Percentiles rank a stretch among this genome's conserved stretches.
phyloP scores from a whole-genome alignment of 345 rosid species.

The Corchorus olitorius region DNA sequence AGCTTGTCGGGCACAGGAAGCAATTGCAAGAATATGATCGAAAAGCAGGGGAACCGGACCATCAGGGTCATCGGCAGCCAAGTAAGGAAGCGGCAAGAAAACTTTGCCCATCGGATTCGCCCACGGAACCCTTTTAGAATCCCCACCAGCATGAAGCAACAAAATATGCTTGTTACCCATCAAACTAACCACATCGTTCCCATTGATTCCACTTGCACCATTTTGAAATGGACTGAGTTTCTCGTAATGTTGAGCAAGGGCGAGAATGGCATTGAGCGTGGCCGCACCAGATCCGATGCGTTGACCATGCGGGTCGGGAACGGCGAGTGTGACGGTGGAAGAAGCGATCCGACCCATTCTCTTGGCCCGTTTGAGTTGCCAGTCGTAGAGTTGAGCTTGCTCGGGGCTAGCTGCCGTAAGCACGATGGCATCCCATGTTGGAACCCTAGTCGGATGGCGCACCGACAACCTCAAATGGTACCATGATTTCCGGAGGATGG shows the following conservation, averaged over 20 bases:
- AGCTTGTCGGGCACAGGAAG: constrained; percentile 90
- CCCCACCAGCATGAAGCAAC: constrained; percentile 99
- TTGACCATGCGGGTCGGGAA: constrained; percentile 86
- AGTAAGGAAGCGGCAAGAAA: constrained; percentile 89
- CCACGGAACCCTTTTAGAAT: constrained; percentile 98
- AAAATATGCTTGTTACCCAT: constrained; percentile 74
- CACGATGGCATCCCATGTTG: constrained; percentile 95
- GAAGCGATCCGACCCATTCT: constrained; percentile 78
- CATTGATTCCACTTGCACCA: constrained; percentile 25
- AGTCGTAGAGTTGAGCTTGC: constrained; percentile 85
- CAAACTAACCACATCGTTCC: constrained; percentile 39
- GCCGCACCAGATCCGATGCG: constrained; percentile 99
- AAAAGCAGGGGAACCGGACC: constrained; percentile 95
- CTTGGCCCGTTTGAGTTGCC: constrained; percentile 89
- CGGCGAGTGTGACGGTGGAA: constrained; percentile 82
- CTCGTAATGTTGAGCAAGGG: constrained; percentile 62
- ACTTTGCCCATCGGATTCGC: constrained; percentile 99
- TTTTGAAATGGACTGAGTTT: constrained; percentile 28
- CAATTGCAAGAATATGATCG: constrained; percentile 94
- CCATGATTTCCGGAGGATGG: constrained; percentile 85
- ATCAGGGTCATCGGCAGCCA: constrained; percentile 93
- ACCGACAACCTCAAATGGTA: constrained; percentile 88
- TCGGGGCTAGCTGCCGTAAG: constrained; percentile 98
- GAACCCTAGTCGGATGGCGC: constrained; percentile 83
- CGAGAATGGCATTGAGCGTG: constrained; percentile 81